Conservation (phyloP, 441 rosid species). For the Sinapis alba region DNA sequence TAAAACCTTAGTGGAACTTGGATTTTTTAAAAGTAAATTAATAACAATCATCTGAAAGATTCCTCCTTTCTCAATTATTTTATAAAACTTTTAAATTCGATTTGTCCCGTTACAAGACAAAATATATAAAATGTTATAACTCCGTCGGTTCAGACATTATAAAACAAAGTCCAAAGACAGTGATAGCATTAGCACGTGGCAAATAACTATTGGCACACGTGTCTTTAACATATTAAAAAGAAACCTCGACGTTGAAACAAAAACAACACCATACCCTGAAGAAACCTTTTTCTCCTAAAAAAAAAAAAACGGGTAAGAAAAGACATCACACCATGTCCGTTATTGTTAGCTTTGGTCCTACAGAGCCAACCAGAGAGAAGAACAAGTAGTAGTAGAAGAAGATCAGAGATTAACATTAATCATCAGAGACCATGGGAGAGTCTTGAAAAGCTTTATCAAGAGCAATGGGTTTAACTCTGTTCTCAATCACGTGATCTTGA, state of each 20-base stretch:
- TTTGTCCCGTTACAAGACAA: slow-evolving; percentile 22
- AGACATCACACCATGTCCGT: slow-evolving; percentile 42
- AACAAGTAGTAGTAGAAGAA: slow-evolving; percentile 1
- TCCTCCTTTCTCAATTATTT: slow-evolving; percentile 19
- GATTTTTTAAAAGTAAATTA: slow-evolving; percentile 2
- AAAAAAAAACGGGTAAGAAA: slow-evolving; percentile 39
- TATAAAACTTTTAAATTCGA: slow-evolving; percentile 28
- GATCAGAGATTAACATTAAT: slow-evolving; percentile 6
- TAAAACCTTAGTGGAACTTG: slow-evolving; percentile 23
- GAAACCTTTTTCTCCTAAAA: slow-evolving; percentile 6
- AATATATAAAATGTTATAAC: neutral
- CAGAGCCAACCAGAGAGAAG: slow-evolving; percentile 39
- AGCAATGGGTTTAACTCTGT: slow-evolving; percentile 42
- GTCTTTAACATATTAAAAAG: neutral
- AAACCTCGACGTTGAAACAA: slow-evolving; percentile 14
- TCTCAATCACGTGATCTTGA: slow-evolving; percentile 40
- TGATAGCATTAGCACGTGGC: slow-evolving; percentile 19
- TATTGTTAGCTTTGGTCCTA: slow-evolving; percentile 52
- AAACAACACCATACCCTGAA: slow-evolving; percentile 24
- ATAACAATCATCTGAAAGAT: slow-evolving; percentile 32
- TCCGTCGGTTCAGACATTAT: slow-evolving; percentile 36
- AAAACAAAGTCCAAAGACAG: slow-evolving; percentile 26
- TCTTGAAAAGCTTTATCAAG: slow-evolving; percentile 40
- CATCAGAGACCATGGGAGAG: slow-evolving; percentile 46
- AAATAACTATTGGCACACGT: neutral